A percentile compares a stretch with the other conserved stretches of the same genome.
These are phyloP conservation scores for Pyrenophora graminea DNA, from an alignment of 2,329 filamentous ascomycete species.

Conservation along the genomic window DNA sequence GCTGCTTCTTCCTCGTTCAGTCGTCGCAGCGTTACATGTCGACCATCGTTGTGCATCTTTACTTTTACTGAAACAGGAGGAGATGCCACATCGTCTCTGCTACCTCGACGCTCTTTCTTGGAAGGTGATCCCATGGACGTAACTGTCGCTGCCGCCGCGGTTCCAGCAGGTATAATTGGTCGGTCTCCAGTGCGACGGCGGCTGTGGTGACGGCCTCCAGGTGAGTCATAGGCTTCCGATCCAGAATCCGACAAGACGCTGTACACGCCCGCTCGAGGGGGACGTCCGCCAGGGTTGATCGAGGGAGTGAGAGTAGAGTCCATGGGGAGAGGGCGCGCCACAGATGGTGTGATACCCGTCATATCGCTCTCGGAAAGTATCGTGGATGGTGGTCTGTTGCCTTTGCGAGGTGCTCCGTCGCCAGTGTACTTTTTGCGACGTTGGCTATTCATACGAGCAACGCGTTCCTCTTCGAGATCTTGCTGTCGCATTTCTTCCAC, in stretches of 20 bases:
- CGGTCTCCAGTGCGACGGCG: slow-evolving; percentile 35
- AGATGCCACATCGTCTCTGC: slow-evolving; percentile 53
- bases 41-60: slow-evolving; percentile 67
- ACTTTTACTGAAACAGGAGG: slow-evolving; percentile 68
- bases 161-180: slow-evolving; percentile 33
- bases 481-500: slow-evolving; percentile 59
- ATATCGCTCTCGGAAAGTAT: slow-evolving; percentile 51
- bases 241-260: slow-evolving; percentile 50
- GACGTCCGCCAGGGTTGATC: slow-evolving; percentile 37
- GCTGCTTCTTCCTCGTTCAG: slow-evolving; percentile 66
- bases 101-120: slow-evolving; percentile 38
- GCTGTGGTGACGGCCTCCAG: slow-evolving; percentile 43
- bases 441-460: slow-evolving; percentile 58
- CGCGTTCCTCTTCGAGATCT: slow-evolving; percentile 57
- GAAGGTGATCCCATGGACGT: slow-evolving; percentile 35
- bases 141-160: slow-evolving; percentile 33
- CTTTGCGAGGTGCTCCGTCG: slow-evolving; percentile 57
- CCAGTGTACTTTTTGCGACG: slow-evolving; percentile 69
- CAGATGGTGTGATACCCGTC: slow-evolving; percentile 50
- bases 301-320: slow-evolving; percentile 37
- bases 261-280: slow-evolving; percentile 40
- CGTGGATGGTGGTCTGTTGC: slow-evolving; percentile 42
- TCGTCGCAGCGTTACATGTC: slow-evolving; percentile 65
- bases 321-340: slow-evolving; percentile 44
- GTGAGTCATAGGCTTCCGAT: slow-evolving; percentile 44